These are phyloP conservation scores for Solanum raphanifolium DNA, from an alignment of 257 asterid species.

Conservation along the genomic window DNA sequence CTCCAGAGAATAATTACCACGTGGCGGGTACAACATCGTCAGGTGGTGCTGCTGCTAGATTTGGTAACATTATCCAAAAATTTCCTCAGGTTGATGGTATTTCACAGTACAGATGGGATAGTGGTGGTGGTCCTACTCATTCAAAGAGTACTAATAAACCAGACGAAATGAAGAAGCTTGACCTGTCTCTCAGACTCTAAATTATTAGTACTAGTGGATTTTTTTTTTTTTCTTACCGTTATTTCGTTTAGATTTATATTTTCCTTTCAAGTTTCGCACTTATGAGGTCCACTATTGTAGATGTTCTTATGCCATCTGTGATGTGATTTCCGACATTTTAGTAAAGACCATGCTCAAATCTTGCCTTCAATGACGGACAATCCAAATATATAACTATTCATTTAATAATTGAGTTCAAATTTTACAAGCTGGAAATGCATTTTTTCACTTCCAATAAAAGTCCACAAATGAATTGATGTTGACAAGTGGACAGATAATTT, in stretches of 20 bases:
- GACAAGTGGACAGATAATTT: not conserved
- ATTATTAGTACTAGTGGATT: not conserved
- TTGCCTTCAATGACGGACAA: not conserved
- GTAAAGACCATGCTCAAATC: not conserved
- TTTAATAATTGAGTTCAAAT: not conserved
- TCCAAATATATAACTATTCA: not conserved
- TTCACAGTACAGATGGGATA: conserved; percentile 33
- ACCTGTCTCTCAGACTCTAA: conserved; percentile 70
- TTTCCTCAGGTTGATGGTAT: conserved; percentile 20
- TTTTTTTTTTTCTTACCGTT: not conserved
- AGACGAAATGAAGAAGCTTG: conserved; percentile 55
- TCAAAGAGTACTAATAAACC: conserved; percentile 18
- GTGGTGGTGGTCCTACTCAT: conserved; percentile 8
- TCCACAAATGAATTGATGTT: not conserved
- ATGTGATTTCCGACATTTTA: not conserved
- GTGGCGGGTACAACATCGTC: conserved; percentile 10
- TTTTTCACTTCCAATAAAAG: not conserved
- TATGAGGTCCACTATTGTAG: not conserved
- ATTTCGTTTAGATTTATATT: not conserved
- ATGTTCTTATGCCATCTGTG: not conserved
- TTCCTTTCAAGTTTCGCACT: not conserved
- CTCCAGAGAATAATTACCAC: conserved; percentile 9
- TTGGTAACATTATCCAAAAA: conserved; percentile 28
- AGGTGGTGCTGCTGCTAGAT: conserved; percentile 41
- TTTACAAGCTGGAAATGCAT: not conserved